Conservation (phyloP, 176 grass and related monocot genomes). For the Saccharum officinarum region DNA sequence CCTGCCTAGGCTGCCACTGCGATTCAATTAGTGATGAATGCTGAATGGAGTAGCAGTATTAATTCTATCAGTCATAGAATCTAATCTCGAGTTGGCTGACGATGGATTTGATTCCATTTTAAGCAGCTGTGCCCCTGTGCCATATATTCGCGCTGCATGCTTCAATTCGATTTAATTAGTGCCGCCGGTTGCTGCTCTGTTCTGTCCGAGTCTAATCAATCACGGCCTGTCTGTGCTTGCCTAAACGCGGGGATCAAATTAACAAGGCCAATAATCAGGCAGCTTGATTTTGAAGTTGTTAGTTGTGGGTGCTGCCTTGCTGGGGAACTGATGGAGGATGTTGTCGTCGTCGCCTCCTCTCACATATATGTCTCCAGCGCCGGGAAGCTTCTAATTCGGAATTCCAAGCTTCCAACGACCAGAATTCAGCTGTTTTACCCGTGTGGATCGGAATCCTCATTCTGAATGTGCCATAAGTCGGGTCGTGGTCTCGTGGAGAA, state of each 20-base stretch:
- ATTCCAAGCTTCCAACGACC: background rate
- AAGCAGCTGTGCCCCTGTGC: background rate
- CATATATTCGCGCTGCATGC: background rate
- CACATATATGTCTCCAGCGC: background rate
- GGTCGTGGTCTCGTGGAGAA: background rate
- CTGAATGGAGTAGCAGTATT: background rate
- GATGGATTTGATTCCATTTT: constrained; percentile 21
- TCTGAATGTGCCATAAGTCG: background rate
- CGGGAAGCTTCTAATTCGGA: background rate
- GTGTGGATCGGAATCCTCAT: background rate
- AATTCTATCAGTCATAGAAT: background rate
- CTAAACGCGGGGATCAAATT: background rate
- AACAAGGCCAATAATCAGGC: background rate
- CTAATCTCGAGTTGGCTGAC: background rate
- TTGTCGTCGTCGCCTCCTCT: background rate
- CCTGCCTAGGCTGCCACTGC: background rate
- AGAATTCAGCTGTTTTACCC: background rate
- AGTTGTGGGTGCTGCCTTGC: too few relatives aligned
- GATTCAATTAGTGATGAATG: background rate
- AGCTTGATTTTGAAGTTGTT: background rate
- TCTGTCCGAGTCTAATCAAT: background rate
- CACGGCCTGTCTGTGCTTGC: background rate
- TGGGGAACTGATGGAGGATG: background rate
- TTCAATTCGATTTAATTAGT: background rate
- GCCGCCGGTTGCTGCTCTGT: background rate